A percentile compares a stretch with the other conserved stretches of the same genome.
phyloP scores from a whole-genome alignment of 768 basidiomycete genomes.

The Suillus luteus region DNA sequence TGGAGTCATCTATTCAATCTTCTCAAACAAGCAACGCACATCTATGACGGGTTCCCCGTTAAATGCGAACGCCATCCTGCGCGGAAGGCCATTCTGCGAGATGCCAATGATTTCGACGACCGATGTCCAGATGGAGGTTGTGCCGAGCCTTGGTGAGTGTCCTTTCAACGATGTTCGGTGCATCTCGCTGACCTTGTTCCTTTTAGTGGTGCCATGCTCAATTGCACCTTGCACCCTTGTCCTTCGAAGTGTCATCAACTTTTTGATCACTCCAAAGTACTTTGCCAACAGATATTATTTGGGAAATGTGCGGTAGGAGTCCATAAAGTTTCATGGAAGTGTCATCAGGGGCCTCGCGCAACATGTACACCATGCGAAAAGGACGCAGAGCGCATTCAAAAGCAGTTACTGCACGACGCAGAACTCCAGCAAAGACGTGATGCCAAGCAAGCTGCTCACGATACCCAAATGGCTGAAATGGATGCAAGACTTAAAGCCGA shows the following conservation, averaged over 20 bases:
- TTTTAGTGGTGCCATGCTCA: slow-evolving; percentile 45
- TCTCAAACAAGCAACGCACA: slow-evolving; percentile 41
- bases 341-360: slow-evolving; percentile 36
- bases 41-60: slow-evolving; percentile 60
- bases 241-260: slow-evolving; percentile 61
- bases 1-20: slow-evolving; percentile 50
- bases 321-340: slow-evolving; percentile 44
- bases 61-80: slow-evolving; percentile 53
- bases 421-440: slow-evolving; percentile 43
- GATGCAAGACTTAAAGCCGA: slow-evolving; percentile 39
- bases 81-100: slow-evolving; percentile 37
- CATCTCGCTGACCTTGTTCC: background rate
- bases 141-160: slow-evolving; percentile 49
- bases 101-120: slow-evolving; percentile 48
- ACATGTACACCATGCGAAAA: slow-evolving; percentile 48
- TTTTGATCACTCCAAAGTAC: slow-evolving; percentile 55
- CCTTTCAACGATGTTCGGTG: slow-evolving; percentile 3
- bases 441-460: slow-evolving; percentile 41
- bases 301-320: slow-evolving; percentile 41
- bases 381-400: slow-evolving; percentile 36
- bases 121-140: slow-evolving; percentile 65
- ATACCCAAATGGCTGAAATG: slow-evolving; percentile 38
- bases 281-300: slow-evolving; percentile 39
- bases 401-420: slow-evolving; percentile 39
- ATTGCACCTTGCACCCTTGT: slow-evolving; percentile 53